These are phyloP conservation scores for Pyrenochaeta sp. DNA, from an alignment of 2,329 filamentous ascomycete species.

Conservation along the genomic window DNA sequence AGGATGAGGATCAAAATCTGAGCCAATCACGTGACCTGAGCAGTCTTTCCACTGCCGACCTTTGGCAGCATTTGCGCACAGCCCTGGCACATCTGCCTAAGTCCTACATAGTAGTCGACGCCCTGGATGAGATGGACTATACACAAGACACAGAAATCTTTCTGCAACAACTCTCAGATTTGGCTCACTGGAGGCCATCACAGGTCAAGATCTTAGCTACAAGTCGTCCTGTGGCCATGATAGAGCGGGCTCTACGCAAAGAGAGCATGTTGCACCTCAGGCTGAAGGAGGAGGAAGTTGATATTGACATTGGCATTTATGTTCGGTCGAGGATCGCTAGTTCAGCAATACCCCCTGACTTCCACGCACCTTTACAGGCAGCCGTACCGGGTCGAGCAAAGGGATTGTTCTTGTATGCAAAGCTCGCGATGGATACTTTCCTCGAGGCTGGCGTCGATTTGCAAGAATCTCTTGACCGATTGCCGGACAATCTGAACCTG, in stretches of 20 bases:
- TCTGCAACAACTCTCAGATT: constrained; percentile 38
- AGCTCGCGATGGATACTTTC: constrained; percentile 52
- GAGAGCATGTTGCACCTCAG: constrained; percentile 41
- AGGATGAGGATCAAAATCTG: no score
- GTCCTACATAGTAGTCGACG: constrained; percentile 54
- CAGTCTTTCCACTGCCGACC: constrained; percentile 11
- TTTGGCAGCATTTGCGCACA: constrained; percentile 17
- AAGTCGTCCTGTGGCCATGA: constrained; percentile 48
- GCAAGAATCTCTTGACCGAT: constrained; percentile 30
- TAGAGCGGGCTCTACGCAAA: constrained; percentile 43
- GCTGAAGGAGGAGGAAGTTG: constrained; percentile 48
- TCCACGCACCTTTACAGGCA: constrained; percentile 16
- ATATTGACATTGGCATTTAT: constrained; percentile 52
- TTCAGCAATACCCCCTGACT: constrained; percentile 1
- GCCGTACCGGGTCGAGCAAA: constrained; percentile 49
- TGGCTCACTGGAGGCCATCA: constrained; percentile 42
- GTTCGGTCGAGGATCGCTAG: constrained; percentile 36
- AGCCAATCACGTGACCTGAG: constrained; percentile 1
- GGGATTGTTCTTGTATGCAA: constrained; percentile 57
- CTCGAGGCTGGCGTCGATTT: constrained; percentile 31
- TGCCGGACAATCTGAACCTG: constrained; percentile 49
- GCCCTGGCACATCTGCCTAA: constrained; percentile 14
- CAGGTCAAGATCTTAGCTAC: constrained; percentile 55
- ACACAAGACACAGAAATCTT: constrained; percentile 43
- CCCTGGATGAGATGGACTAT: constrained; percentile 58